phyloP scores from a whole-genome alignment of 208 protist species.

The Acanthamoeba triangularis region DNA sequence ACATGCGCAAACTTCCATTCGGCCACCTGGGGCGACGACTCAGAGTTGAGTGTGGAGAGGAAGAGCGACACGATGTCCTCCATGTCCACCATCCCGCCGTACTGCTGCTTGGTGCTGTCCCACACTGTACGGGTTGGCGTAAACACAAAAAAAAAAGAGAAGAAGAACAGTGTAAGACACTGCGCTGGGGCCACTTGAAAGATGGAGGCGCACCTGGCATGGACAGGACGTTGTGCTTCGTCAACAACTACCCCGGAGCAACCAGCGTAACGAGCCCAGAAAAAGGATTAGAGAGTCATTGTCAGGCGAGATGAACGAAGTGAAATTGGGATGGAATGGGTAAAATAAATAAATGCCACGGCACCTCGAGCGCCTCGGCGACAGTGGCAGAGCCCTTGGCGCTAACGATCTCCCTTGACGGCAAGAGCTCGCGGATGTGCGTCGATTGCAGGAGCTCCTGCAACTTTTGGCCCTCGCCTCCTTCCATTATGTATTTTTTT shows the following conservation, averaged over 20 bases:
- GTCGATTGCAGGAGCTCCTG: background rate
- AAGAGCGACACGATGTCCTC: constrained; percentile 60
- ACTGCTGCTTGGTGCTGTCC: constrained; percentile 25
- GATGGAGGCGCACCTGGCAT: background rate
- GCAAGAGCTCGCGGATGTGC: background rate
- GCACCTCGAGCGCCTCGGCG: background rate
- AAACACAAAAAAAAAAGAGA: background rate
- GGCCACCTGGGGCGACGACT: constrained; percentile 7
- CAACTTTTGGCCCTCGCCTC: background rate
- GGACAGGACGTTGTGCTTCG: constrained; percentile 13
- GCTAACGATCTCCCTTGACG: background rate
- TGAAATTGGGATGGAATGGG: background rate
- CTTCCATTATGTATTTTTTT: background rate
- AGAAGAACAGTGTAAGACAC: background rate
- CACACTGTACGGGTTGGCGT: background rate
- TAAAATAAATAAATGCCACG: background rate
- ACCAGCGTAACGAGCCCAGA: background rate
- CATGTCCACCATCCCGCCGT: constrained; percentile 53
- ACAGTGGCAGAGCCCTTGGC: background rate
- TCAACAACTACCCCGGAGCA: background rate
- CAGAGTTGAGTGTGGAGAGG: background rate
- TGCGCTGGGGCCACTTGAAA: background rate
- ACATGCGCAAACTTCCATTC: constrained; percentile 45
- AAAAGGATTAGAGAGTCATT: background rate
- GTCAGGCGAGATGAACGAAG: background rate